Conservation (phyloP, 2,329 filamentous ascomycete species). For the Aspergillus carbonarius region DNA sequence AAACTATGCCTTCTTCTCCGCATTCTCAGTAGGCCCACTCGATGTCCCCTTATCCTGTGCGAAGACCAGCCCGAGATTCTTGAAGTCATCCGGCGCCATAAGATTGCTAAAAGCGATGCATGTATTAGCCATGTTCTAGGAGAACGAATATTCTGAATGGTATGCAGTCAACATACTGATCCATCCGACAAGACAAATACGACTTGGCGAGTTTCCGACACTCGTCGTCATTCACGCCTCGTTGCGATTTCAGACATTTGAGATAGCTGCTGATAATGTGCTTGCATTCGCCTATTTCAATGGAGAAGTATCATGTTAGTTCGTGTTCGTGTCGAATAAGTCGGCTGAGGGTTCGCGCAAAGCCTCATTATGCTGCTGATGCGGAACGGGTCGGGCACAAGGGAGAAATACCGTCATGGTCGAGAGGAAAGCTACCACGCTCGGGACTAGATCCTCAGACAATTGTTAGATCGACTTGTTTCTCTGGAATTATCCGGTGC, state of each 20-base stretch:
- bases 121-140: not conserved
- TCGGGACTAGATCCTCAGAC: slow-evolving; percentile 62
- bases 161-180: slow-evolving; percentile 62
- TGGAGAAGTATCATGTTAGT: not conserved
- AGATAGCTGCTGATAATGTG: slow-evolving; percentile 82
- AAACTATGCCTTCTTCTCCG: not conserved
- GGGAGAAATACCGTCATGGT: slow-evolving; percentile 71
- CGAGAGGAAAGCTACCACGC: slow-evolving; percentile 91
- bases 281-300: slow-evolving; percentile 78
- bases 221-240: slow-evolving; percentile 80
- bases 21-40: not conserved
- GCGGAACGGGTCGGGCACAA: not conserved
- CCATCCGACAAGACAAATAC: slow-evolving; percentile 92
- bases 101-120: slow-evolving; percentile 67
- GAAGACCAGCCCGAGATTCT: slow-evolving; percentile 79
- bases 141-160: not conserved
- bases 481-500: not conserved
- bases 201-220: slow-evolving; percentile 84
- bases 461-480: slow-evolving; percentile 2
- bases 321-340: not conserved
- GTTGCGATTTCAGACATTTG: slow-evolving; percentile 77
- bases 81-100: slow-evolving; percentile 94
- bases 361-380: not conserved
- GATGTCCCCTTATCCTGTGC: slow-evolving; percentile 36
- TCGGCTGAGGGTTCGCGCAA: not conserved